Evolutionary conservation across 1,284 basidiomycete species (phyloP).

Genomic region (Puccinia triticina): DNA sequence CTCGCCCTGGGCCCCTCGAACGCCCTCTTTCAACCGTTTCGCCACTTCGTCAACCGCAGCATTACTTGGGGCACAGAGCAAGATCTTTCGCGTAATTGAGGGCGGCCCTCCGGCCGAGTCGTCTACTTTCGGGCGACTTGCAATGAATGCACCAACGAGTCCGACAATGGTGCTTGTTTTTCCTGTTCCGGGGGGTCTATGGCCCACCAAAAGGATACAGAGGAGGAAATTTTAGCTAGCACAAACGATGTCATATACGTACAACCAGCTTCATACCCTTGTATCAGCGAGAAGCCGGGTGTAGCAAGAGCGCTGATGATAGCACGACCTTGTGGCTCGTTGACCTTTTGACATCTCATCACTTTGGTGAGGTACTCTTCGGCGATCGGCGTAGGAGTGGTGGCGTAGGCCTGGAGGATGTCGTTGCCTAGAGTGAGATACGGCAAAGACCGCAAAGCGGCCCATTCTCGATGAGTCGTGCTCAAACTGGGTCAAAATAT

Average conservation of each 20-base stretch:
- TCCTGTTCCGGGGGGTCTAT: constrained; percentile 92
- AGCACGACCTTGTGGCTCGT: constrained; percentile 91
- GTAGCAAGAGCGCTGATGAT: constrained; percentile 75
- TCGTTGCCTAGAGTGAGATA: constrained; percentile 77
- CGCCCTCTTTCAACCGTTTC: constrained; percentile 78
- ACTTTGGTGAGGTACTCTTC: constrained; percentile 68
- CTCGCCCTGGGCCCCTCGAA: constrained; percentile 68
- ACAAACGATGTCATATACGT: background rate
- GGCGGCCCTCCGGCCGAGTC: constrained; percentile 52
- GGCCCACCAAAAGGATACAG: background rate
- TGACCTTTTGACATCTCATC: constrained; percentile 76
- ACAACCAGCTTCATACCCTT: constrained; percentile 71
- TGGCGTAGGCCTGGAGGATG: constrained; percentile 71
- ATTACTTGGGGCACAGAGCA: constrained; percentile 96
- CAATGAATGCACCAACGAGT: constrained; percentile 81
- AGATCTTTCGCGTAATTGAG: constrained; percentile 68
- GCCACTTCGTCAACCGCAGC: constrained; percentile 98
- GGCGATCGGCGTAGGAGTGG: constrained; percentile 63
- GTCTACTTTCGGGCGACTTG: constrained; percentile 64
- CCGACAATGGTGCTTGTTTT: constrained; percentile 98
- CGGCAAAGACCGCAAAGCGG: constrained; percentile 77
- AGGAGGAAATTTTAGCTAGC: background rate
- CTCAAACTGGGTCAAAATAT: constrained; percentile 68
- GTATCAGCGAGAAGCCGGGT: constrained; percentile 86
- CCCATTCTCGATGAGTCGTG: constrained; percentile 89